Conservation (phyloP, 1,284 basidiomycete genomes). For the Pseudozyma hubeiensis region DNA sequence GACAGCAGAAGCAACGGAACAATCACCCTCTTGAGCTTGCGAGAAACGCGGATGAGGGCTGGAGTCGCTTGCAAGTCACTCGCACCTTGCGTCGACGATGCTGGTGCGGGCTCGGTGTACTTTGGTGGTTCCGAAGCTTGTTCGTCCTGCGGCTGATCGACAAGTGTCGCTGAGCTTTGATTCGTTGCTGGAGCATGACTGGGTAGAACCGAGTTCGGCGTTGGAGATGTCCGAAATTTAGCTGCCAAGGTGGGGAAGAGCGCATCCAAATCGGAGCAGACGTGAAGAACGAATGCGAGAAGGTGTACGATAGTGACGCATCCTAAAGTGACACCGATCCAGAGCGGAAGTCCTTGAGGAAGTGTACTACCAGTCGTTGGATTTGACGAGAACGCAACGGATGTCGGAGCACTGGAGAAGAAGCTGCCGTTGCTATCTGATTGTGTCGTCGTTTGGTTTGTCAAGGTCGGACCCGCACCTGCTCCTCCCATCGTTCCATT, state of each 20-base stretch:
- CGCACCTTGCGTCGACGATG: not conserved
- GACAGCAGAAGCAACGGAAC: slow-evolving; percentile 21
- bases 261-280: slow-evolving; percentile 18
- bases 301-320: slow-evolving; percentile 12
- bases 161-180: slow-evolving; percentile 16
- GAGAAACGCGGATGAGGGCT: slow-evolving; percentile 4
- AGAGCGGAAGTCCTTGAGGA: slow-evolving; percentile 16
- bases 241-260: slow-evolving; percentile 12
- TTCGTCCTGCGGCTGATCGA: not conserved
- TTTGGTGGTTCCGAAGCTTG: slow-evolving; percentile 9
- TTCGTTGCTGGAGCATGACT: slow-evolving; percentile 1
- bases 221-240: not conserved
- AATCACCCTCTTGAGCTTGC: slow-evolving; percentile 14
- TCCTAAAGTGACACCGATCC: slow-evolving; percentile 20
- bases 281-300: slow-evolving; percentile 17
- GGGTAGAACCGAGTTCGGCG: not conserved
- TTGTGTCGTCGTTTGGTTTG: too few species aligned
- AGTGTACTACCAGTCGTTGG: not conserved
- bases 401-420: not conserved
- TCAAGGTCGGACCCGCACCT: not conserved
- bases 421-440: not conserved
- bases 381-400: not conserved
- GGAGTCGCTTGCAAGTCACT: not conserved
- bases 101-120: slow-evolving; percentile 6
- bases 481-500: not conserved